Evolutionary conservation across 805 yeast genomes (phyloP).

Genomic region (Saturnispora sanitii): DNA sequence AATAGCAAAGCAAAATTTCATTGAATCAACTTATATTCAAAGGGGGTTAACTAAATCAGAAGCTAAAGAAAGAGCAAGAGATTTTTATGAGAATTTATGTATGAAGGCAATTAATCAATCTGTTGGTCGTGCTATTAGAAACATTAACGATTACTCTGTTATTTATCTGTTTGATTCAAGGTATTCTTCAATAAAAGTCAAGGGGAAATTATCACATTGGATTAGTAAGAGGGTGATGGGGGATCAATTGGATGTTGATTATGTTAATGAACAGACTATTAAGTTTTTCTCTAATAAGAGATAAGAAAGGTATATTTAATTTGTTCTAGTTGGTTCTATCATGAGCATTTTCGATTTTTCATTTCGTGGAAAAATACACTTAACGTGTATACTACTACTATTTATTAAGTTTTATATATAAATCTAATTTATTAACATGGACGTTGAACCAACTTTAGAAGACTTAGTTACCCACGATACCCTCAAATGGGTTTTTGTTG

Average conservation of each 20-base stretch:
- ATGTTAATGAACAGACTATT: not conserved
- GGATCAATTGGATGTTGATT: not conserved
- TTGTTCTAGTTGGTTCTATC: not conserved
- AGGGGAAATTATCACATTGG: conserved; percentile 64
- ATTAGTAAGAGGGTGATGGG: conserved; percentile 34
- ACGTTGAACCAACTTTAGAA: conserved; percentile 63
- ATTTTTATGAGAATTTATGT: conserved; percentile 73
- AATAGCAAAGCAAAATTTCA: conserved; percentile 55
- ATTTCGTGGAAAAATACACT: no score
- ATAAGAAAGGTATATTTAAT: not conserved
- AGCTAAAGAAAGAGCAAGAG: conserved; percentile 40
- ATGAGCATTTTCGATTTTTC: not conserved
- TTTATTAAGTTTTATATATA: no score
- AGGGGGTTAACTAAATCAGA: conserved; percentile 37
- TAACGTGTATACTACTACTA: no score
- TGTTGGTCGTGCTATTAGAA: conserved; percentile 86
- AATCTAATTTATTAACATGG: conserved; percentile 33
- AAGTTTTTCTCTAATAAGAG: conserved; percentile 7
- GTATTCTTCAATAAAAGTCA: conserved; percentile 36
- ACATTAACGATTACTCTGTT: conserved; percentile 67
- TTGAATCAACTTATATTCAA: conserved; percentile 41
- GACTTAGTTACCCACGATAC: conserved; percentile 54
- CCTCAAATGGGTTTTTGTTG: conserved; percentile 94
- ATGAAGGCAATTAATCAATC: conserved; percentile 90
- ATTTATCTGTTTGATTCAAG: conserved; percentile 65